phyloP scores from a whole-genome alignment of 768 basidiomycete species.

The Coprinopsis cinerea region DNA sequence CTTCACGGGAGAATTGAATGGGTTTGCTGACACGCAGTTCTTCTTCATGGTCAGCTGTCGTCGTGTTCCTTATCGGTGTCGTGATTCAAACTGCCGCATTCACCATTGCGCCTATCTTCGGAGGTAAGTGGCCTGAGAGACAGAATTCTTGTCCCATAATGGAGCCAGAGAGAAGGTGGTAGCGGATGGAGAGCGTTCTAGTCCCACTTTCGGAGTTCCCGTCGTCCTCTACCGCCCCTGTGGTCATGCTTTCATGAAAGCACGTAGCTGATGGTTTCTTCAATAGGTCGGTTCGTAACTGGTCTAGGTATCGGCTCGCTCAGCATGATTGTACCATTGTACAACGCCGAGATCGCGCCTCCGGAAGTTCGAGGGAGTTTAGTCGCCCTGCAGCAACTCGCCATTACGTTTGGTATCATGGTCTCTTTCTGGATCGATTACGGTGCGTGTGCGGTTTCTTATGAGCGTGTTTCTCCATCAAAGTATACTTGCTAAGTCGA shows the following conservation, averaged over 20 bases:
- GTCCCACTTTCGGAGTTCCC: not conserved
- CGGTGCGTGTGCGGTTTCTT: constrained; percentile 23
- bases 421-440: constrained; percentile 52
- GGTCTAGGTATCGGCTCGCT: constrained; percentile 79
- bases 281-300: constrained; percentile 62
- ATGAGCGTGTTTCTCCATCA: constrained; percentile 21
- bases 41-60: constrained; percentile 35
- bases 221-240: not conserved
- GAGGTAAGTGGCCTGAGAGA: constrained; percentile 29
- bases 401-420: constrained; percentile 80
- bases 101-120: constrained; percentile 57
- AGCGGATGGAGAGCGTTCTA: no score
- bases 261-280: not conserved
- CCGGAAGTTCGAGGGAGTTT: constrained; percentile 79
- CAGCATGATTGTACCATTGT: constrained; percentile 79
- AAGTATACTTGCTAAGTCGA: no score
- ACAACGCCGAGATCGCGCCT: constrained; percentile 67
- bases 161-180: not conserved
- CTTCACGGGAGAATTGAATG: not conserved
- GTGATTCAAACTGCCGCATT: constrained; percentile 63
- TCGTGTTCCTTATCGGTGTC: constrained; percentile 65
- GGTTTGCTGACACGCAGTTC: no score
- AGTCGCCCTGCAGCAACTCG: constrained; percentile 76
- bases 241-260: not conserved
- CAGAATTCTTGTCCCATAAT: not conserved